A percentile compares a stretch with the other conserved stretches of the same genome.
Evolutionary conservation across 495 filamentous ascomycete genomes (phyloP).

Genomic region (Trichoderma asperelloides): DNA sequence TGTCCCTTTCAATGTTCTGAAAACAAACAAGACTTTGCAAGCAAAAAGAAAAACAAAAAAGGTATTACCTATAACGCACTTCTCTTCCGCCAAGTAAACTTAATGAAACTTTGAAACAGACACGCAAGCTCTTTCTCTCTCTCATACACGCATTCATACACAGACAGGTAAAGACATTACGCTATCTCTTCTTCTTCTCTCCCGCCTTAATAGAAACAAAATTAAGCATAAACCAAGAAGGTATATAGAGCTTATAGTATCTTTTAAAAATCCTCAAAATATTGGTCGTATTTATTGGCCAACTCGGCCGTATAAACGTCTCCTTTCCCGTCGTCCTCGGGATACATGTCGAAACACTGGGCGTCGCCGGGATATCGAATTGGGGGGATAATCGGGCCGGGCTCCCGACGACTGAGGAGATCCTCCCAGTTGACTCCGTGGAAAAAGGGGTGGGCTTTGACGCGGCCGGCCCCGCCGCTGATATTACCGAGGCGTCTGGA

Average conservation of each 20-base stretch:
- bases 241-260: not conserved
- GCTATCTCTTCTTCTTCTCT: not conserved
- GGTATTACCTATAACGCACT: too few species aligned
- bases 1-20: too few species aligned
- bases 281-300: conserved; percentile 60
- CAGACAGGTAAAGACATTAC: not conserved
- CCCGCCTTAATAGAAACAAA: not conserved
- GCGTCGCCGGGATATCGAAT: conserved; percentile 74
- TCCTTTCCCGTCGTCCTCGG: conserved; percentile 41
- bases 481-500: conserved; percentile 84
- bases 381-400: conserved; percentile 81
- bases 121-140: not conserved
- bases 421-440: conserved; percentile 75
- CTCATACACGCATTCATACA: not conserved
- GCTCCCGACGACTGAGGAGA: conserved; percentile 56
- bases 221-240: not conserved
- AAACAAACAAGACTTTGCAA: too few species aligned
- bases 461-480: conserved; percentile 64
- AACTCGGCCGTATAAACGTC: conserved; percentile 67
- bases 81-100: too few species aligned
- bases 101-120: not conserved
- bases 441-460: conserved; percentile 88
- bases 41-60: too few species aligned
- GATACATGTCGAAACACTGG: conserved; percentile 86
- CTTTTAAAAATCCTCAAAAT: conserved; percentile 70